Conservation (phyloP, 192 early-diverging fungal genomes). For the Umbelopsis ramanniana region DNA sequence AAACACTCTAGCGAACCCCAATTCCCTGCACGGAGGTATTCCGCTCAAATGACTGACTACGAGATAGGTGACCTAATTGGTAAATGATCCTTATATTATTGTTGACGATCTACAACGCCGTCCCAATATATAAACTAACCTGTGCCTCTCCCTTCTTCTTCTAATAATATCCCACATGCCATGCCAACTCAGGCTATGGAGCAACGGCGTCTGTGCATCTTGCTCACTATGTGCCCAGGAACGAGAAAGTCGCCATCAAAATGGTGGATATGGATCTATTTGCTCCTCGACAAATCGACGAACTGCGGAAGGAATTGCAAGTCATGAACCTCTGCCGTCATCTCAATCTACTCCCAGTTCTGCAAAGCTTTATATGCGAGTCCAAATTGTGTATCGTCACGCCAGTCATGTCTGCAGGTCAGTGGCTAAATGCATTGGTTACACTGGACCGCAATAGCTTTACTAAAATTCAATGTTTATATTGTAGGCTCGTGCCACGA, state of each 20-base stretch:
- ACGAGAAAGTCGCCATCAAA: constrained; percentile 33
- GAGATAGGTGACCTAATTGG: constrained; percentile 16
- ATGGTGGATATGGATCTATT: constrained; percentile 25
- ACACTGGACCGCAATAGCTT: neutral
- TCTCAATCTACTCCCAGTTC: constrained; percentile 29
- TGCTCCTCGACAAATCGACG: constrained; percentile 30
- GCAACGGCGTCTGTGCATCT: constrained; percentile 35
- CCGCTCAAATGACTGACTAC: constrained; percentile 8
- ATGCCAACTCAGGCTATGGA: constrained; percentile 24
- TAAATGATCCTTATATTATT: neutral
- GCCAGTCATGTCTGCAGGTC: constrained; percentile 43
- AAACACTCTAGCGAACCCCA: neutral
- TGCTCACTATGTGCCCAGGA: constrained; percentile 25
- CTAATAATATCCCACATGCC: neutral
- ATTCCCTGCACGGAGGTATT: constrained; percentile 17
- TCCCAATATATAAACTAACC: neutral
- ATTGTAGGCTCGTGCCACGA: constrained; percentile 38
- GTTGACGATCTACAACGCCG: constrained; percentile 17
- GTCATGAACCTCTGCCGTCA: constrained; percentile 40
- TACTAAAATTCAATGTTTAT: neutral
- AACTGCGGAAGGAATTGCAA: constrained; percentile 35
- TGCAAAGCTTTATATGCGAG: constrained; percentile 35
- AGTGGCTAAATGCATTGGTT: neutral
- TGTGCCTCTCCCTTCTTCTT: neutral
- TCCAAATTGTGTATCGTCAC: constrained; percentile 39